Evolutionary conservation across 306 rosid species (phyloP).

Genomic region (Chamaecrista fasciculata): DNA sequence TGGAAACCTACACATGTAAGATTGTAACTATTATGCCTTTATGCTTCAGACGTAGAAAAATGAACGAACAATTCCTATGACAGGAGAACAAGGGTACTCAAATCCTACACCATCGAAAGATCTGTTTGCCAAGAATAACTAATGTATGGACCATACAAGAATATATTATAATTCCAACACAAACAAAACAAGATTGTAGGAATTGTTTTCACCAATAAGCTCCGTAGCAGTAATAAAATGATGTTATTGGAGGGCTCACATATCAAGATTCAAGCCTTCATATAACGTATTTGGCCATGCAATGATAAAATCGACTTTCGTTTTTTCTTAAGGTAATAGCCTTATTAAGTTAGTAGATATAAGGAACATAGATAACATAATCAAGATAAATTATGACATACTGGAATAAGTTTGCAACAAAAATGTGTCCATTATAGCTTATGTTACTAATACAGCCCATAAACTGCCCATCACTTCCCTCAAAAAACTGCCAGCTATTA

Average conservation of each 20-base stretch:
- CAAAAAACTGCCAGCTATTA: not conserved
- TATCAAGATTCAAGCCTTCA: conserved; percentile 21
- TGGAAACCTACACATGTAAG: conserved; percentile 73
- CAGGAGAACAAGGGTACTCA: conserved; percentile 7
- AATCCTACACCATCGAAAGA: conserved; percentile 22
- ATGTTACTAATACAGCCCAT: not conserved
- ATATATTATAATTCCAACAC: conserved; percentile 25
- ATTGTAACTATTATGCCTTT: conserved; percentile 24
- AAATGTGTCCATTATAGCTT: not conserved
- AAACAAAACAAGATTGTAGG: conserved; percentile 21
- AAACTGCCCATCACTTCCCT: not conserved
- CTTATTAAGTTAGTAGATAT: not conserved
- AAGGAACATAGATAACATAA: conserved; percentile 16
- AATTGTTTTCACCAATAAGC: conserved; percentile 17
- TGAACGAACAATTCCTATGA: not conserved
- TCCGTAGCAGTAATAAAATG: not conserved
- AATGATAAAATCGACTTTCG: not conserved
- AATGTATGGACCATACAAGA: conserved; percentile 6
- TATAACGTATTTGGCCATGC: not conserved
- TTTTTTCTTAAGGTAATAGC: not conserved
- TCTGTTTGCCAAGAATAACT: conserved; percentile 5
- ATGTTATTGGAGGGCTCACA: conserved; percentile 5
- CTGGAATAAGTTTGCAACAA: conserved; percentile 2
- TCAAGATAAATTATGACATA: conserved; percentile 1
- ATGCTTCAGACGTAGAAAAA: conserved; percentile 3